Percentiles rank a stretch among this genome's conserved stretches.
Conservation (phyloP, 2,329 filamentous ascomycete species). For the Thelonectria rubi region DNA sequence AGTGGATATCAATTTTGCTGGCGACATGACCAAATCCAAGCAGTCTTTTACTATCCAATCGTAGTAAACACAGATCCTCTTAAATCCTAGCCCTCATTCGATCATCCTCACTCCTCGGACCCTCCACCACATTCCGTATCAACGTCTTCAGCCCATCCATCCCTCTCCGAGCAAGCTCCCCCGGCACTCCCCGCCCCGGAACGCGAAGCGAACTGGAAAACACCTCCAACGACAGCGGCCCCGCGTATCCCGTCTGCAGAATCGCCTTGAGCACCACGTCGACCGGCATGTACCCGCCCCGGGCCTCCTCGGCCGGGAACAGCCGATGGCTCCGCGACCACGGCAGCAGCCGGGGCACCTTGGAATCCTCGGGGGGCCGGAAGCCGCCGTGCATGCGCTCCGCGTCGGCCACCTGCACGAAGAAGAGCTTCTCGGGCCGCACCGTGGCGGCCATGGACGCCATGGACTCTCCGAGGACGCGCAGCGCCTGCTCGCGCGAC, state of each 20-base stretch:
- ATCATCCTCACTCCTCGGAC: neutral
- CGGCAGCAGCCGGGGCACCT: slow-evolving; percentile 17
- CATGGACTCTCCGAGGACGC: slow-evolving; percentile 23
- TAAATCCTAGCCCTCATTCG: slow-evolving; percentile 10
- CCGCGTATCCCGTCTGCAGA: slow-evolving; percentile 25
- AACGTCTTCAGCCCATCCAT: slow-evolving; percentile 12
- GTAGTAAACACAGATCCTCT: neutral
- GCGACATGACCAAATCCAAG: no score
- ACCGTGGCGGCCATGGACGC: slow-evolving; percentile 23
- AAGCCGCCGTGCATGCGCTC: slow-evolving; percentile 21
- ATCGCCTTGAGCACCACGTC: slow-evolving; percentile 22
- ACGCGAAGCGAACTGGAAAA: slow-evolving; percentile 24
- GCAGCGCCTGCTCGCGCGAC: slow-evolving; percentile 15
- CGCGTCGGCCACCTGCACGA: slow-evolving; percentile 27
- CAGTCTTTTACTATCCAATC: neutral
- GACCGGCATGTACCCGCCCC: slow-evolving; percentile 28
- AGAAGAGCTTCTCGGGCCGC: slow-evolving; percentile 26
- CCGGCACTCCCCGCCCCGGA: slow-evolving; percentile 12
- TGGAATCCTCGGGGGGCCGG: slow-evolving; percentile 4
- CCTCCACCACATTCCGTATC: neutral
- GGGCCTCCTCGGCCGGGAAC: slow-evolving; percentile 19
- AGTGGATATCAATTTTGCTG: no score
- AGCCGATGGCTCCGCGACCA: slow-evolving; percentile 25
- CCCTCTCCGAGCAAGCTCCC: slow-evolving; percentile 9
- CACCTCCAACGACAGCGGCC: slow-evolving; percentile 27